phyloP scores from a whole-genome alignment of 75 land plant species.

The Chamaecyparis obtusa region DNA sequence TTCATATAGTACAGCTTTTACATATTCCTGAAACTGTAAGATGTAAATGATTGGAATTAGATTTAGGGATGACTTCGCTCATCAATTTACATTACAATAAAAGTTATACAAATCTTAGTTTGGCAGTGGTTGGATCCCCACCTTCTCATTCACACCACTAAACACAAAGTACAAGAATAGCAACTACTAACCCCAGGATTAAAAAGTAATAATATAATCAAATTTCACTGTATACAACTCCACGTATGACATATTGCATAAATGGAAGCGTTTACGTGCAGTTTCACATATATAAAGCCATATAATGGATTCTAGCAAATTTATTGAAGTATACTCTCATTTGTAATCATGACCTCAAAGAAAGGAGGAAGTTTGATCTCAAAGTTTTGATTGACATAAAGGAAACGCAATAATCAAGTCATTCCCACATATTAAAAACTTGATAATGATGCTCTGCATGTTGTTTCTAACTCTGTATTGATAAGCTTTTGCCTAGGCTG shows the following conservation, averaged over 20 bases:
- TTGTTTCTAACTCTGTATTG: not conserved
- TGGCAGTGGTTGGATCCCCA: not conserved
- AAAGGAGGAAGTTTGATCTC: not conserved
- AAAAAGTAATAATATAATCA: not conserved
- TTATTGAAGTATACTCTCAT: not conserved
- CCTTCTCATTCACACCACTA: not conserved
- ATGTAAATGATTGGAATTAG: not conserved
- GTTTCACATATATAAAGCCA: not conserved
- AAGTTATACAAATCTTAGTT: not conserved
- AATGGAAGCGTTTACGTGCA: not conserved
- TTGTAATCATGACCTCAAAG: not conserved
- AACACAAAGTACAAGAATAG: not conserved
- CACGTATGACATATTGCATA: not conserved
- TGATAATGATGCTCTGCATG: not conserved
- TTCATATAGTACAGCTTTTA: not conserved
- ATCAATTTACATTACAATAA: not conserved
- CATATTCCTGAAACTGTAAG: not conserved
- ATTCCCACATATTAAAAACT: too few relatives aligned
- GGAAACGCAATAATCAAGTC: not conserved
- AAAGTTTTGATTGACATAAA: not conserved
- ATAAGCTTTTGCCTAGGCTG: not conserved
- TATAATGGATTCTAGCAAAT: not conserved
- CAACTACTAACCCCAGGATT: not conserved
- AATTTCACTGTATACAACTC: not conserved
- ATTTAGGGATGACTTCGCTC: not conserved